Evolutionary conservation across 768 basidiomycete genomes (phyloP), one percentile per base, ranked within the genome.

Genomic region (Calocybe cyanea): DNA sequence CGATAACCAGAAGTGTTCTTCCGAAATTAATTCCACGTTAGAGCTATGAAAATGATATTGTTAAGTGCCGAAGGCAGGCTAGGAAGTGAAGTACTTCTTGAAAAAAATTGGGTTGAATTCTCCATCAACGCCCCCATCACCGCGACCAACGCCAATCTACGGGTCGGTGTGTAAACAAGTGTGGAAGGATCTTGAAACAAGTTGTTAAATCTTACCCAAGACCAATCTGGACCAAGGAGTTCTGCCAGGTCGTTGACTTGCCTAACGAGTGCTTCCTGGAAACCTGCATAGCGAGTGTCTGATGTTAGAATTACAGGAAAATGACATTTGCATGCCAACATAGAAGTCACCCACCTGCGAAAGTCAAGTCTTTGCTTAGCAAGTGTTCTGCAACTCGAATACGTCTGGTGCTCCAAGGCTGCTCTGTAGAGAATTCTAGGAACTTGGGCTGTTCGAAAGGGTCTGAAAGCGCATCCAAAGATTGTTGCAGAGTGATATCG

Each of bases 51-150:
- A 36, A 28, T 11, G 25, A 33, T 13, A 19, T 34, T 20, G 13
- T 9, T 5, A 30, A 20, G 62, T 58, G 46, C 69, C 67, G 19
- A 14, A 48, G 9, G 30, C 10, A 17, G 24, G 28, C 36, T 25
- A 33, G 32, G 2, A 20, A 19, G 38, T 10, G 34, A 40, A 57
- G 17, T 38, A 71, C 71, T 65, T 73, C 49, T 77, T 73, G 64
- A 70, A 85, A 58, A 82, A 84, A 47, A 84, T 75, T 0, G 82
- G 79, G 52, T 70, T 72, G 58, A 78, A 83, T 58, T 85, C 83
- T 24, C 83, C 82, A 1, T 66, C 70, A 14, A 63, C 47, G 7
- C 58, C 60, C 2, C 82, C 82, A 54, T 85, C 78, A 43, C 81
- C 74, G n/a, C 83, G 66, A 0, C 81, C 83, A 0, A 82, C 79